Conservation (phyloP, 2,329 filamentous ascomycete genomes). For the Colletotrichum sp. region DNA sequence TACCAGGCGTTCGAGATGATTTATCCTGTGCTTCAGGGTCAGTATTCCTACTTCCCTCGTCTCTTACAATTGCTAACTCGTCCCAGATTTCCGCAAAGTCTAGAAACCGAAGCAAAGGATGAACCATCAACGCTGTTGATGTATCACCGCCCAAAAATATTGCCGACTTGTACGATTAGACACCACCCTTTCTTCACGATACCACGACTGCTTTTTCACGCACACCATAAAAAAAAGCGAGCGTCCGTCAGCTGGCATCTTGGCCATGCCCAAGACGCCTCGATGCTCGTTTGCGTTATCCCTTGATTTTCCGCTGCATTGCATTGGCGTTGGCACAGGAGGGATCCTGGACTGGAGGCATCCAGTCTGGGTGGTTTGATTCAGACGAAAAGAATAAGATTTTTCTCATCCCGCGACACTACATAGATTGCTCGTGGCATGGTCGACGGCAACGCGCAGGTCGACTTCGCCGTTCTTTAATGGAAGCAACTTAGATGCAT, state of each 20-base stretch:
- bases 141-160: conserved; percentile 17
- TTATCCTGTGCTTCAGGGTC: conserved; percentile 92
- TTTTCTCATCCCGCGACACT: conserved; percentile 40
- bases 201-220: conserved; percentile 45
- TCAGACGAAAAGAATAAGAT: conserved; percentile 39
- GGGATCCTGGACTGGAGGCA: conserved; percentile 16
- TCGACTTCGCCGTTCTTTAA: conserved; percentile 21
- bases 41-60: conserved; percentile 25
- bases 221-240: conserved; percentile 16
- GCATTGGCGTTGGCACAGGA: conserved; percentile 60
- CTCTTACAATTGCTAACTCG: conserved; percentile 8
- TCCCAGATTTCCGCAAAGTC: conserved; percentile 62
- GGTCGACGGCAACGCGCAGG: conserved; percentile 20
- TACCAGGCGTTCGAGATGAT: conserved; percentile 97
- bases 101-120: conserved; percentile 29
- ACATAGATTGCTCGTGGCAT: conserved; percentile 44
- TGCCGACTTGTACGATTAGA: conserved; percentile 47
- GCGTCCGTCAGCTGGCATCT: not conserved
- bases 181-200: conserved; percentile 45
- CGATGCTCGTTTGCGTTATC: conserved; percentile 31
- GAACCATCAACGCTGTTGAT: conserved; percentile 15
- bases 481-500: conserved; percentile 18
- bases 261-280: not conserved
- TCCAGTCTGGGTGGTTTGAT: conserved; percentile 32
- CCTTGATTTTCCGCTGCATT: conserved; percentile 53